Base-by-base conservation (phyloP, 805 yeast species). In the Ogataea pignaliae region DNA sequence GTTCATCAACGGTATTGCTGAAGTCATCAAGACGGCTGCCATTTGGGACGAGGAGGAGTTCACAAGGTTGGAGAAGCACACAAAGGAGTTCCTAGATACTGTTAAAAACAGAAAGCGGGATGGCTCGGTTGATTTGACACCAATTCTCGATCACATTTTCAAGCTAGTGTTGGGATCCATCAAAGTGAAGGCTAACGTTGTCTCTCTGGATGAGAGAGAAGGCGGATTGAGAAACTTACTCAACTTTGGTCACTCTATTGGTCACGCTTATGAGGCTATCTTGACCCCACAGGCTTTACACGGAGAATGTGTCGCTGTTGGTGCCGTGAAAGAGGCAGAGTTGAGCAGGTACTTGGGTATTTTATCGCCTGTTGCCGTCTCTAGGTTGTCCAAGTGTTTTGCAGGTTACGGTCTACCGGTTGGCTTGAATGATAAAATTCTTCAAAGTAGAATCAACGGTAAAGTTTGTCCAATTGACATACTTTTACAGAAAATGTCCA, bases 261-360 rank as follows among this genome's bases (percentile, higher is more conserved):
- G 99, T 37, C 99, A 93, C 64, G 99, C 99, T 16, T 89, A 85
- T 52, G 99, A 93, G 70, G 98, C 99, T n/a, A 81, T 93, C 31
- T 73, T 93, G 50, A 90, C 98, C 3, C 99, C 99, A 9, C 88
- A 90, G 64, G 93, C 96, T 18, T 75, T 93, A 37, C 99, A 93
- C 60, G 99, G 99, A 47, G 99, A 93, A 68, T 93, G 99, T 75
- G 99, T 93, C n/a, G 76, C 98, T n/a, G 77, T 93, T 48, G 99
- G 99, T 51, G 85, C 89, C 77, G 83, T 93, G 30, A 77, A 82
- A 57, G 99, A 93, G 66, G 98, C 98, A 4, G 99, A 93, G 66
- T 74, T 93, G 51, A 76, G 97, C n/a, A 79, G 99, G 59, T 88
- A 88, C 64, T 72, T 87, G 57, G 97, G 97, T 18, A 78, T 88